Evolutionary conservation across 192 early-diverging fungal genomes (phyloP).

Genomic region (Tieghemiomyces parasiticus): DNA sequence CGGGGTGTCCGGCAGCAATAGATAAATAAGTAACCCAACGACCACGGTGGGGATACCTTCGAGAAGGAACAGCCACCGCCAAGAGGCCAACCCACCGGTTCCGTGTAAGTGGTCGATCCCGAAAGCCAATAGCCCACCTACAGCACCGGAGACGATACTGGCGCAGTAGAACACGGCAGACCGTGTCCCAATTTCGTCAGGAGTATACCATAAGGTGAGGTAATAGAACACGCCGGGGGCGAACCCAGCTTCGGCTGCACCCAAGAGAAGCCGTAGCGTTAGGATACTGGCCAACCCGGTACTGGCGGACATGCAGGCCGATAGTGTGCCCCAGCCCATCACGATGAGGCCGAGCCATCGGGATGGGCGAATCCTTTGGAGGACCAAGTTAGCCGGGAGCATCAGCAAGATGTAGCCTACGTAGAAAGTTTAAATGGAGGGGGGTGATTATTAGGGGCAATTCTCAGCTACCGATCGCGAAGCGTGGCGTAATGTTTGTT

Average conservation of each 20-base stretch:
- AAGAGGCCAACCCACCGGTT: constrained; percentile 33
- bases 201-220: constrained; percentile 55
- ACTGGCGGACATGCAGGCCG: constrained; percentile 41
- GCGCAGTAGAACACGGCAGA: constrained; percentile 49
- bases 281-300: constrained; percentile 17
- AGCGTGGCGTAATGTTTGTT: no score
- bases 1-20: constrained; percentile 32
- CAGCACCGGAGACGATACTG: constrained; percentile 52
- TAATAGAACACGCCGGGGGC: constrained; percentile 53
- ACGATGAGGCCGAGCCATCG: constrained; percentile 44
- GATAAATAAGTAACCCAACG: constrained; percentile 35
- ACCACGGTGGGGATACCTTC: constrained; percentile 46
- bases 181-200: constrained; percentile 45
- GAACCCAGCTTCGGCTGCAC: constrained; percentile 50
- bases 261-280: constrained; percentile 33
- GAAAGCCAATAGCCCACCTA: constrained; percentile 57
- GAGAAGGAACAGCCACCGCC: constrained; percentile 60
- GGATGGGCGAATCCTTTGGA: constrained; percentile 41
- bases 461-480: no score
- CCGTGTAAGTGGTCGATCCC: constrained; percentile 38
- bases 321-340: constrained; percentile 50
- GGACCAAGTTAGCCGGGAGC: constrained; percentile 59
- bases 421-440: no score
- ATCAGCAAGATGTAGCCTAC: constrained; percentile 53
- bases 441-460: no score